Percentiles rank a stretch among this genome's conserved stretches.
Conservation (phyloP, 257 asterid species). For the Leonotis leonurus region DNA sequence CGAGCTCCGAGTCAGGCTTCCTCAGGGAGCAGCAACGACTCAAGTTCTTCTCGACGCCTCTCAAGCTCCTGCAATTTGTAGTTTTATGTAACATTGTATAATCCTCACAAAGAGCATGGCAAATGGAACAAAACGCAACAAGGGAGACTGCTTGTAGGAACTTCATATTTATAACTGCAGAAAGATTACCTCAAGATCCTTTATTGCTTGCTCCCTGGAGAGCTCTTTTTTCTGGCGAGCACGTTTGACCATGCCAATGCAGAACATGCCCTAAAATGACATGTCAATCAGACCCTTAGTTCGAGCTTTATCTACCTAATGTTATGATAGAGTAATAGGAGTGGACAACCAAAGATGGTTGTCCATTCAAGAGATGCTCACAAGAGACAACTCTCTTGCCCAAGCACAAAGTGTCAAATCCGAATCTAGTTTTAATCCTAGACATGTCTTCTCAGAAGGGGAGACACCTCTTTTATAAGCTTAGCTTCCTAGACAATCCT, state of each 20-base stretch:
- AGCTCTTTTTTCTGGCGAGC: slow-evolving; percentile 65
- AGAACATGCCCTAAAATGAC: slow-evolving; percentile 55
- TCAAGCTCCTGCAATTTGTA: slow-evolving; percentile 67
- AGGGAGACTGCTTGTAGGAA: no score
- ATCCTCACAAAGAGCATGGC: no score
- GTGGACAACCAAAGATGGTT: no score
- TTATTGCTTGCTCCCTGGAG: slow-evolving; percentile 73
- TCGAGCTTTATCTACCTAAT: not conserved
- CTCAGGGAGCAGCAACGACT: slow-evolving; percentile 46
- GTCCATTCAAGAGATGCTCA: not conserved
- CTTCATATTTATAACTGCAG: no score
- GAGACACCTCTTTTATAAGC: not conserved
- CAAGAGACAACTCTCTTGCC: not conserved
- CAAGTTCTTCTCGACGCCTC: slow-evolving; percentile 79
- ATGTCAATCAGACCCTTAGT: not conserved
- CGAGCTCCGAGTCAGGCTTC: slow-evolving; percentile 25
- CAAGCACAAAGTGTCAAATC: not conserved
- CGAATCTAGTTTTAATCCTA: not conserved
- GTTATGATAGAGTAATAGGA: no score
- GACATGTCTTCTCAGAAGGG: not conserved
- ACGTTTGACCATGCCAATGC: slow-evolving; percentile 84
- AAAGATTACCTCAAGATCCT: slow-evolving; percentile 67
- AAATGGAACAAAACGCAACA: no score
- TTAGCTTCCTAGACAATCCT: not conserved
- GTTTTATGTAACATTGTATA: not conserved